Evolutionary conservation across 352 stramenopile species (phyloP).

Genomic region (Phytophthora chlamydospora): DNA sequence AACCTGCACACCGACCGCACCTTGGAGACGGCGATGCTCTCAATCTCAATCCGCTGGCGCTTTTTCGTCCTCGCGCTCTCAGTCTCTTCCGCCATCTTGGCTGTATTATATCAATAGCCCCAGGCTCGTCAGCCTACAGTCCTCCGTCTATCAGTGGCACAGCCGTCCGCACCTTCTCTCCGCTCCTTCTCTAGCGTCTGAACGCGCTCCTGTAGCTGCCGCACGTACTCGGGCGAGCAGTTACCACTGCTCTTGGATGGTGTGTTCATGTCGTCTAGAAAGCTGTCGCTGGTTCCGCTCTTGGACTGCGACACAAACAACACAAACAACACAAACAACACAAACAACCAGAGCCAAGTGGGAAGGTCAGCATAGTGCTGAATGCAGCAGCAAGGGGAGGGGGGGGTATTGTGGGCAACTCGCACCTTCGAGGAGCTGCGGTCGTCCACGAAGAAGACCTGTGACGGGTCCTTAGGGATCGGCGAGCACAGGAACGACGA

Average conservation of each 20-base stretch:
- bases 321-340: too few relatives aligned
- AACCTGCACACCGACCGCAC: conserved; percentile 23
- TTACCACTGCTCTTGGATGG: conserved; percentile 15
- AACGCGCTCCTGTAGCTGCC: conserved; percentile 43
- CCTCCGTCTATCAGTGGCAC: conserved; percentile 3
- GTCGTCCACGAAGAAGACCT: conserved; percentile 62
- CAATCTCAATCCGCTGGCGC: conserved; percentile 60
- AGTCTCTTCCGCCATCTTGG: conserved; percentile 27
- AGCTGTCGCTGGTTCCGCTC: conserved; percentile 28
- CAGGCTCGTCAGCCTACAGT: neutral
- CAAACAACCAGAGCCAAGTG: too few relatives aligned
- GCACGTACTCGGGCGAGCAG: conserved; percentile 25
- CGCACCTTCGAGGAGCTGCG: conserved; percentile 29
- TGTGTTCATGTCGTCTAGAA: conserved; percentile 49
- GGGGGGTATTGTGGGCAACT: neutral
- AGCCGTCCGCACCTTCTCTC: conserved; percentile 36
- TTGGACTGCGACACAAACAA: conserved; percentile 20
- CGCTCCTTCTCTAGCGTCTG: conserved; percentile 37
- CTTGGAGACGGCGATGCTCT: conserved; percentile 65
- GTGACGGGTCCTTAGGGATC: conserved; percentile 64
- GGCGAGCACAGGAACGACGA: conserved; percentile 73
- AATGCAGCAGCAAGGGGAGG: neutral
- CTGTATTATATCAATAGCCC: conserved; percentile 27
- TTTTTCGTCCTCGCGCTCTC: conserved; percentile 44
- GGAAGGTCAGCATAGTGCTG: too few relatives aligned